A percentile compares a stretch with the other conserved stretches of the same genome.
phyloP scores from a whole-genome alignment of 129 eudicot genomes.

The Logfia minima region DNA sequence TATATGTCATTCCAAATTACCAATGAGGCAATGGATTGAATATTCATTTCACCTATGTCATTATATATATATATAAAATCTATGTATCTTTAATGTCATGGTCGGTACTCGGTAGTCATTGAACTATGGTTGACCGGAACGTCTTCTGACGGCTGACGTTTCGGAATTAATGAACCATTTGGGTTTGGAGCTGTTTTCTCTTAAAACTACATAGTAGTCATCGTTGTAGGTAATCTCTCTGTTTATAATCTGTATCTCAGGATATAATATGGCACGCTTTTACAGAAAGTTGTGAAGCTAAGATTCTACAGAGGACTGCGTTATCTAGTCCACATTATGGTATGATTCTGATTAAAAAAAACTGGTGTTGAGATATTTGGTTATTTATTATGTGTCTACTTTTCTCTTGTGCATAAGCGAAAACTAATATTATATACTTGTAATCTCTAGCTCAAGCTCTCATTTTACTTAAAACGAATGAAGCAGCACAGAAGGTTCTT shows the following conservation, averaged over 20 bases:
- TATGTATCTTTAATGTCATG: no score
- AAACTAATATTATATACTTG: slow-evolving; percentile 12
- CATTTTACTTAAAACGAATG: slow-evolving; percentile 51
- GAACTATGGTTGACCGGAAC: background rate
- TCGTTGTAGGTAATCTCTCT: slow-evolving; percentile 6
- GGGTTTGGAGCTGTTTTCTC: background rate
- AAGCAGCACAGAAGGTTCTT: slow-evolving; percentile 49
- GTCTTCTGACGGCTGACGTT: background rate
- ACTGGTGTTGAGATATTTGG: background rate
- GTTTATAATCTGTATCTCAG: slow-evolving; percentile 35
- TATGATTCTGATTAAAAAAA: slow-evolving; percentile 29
- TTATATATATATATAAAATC: no score
- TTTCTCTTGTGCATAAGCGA: background rate
- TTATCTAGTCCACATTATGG: slow-evolving; percentile 64
- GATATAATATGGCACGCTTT: slow-evolving; percentile 71
- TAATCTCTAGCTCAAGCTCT: slow-evolving; percentile 74
- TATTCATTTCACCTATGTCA: no score
- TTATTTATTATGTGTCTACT: background rate
- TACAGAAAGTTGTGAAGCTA: slow-evolving; percentile 58
- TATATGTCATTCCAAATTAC: slow-evolving; percentile 11
- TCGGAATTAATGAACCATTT: background rate
- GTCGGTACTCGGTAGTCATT: no score
- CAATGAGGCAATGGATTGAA: background rate
- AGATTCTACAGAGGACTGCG: slow-evolving; percentile 56
- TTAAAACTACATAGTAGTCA: background rate